Percentiles rank a stretch among this genome's conserved stretches.
Evolutionary conservation across 2,329 filamentous ascomycete species (phyloP).

Genomic region (Talaromyces verruculosus): DNA sequence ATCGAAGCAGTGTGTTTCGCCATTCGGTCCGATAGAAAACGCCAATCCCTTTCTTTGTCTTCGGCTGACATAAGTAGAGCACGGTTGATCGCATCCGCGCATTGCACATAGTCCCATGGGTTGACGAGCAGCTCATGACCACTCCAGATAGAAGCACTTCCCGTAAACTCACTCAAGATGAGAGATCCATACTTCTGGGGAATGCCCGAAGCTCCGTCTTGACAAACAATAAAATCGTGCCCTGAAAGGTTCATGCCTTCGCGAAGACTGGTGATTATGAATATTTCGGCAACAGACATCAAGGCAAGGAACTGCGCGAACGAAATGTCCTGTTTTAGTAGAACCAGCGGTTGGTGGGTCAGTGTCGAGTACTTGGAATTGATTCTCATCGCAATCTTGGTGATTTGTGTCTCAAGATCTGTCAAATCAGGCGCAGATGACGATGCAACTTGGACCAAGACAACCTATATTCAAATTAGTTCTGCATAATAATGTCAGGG

Average conservation of each 20-base stretch:
- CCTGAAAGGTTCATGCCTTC: conserved; percentile 96
- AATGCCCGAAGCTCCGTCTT: conserved; percentile 67
- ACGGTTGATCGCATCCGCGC: conserved; percentile 76
- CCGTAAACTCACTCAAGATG: conserved; percentile 91
- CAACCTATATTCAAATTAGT: conserved; percentile 54
- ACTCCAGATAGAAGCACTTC: conserved; percentile 79
- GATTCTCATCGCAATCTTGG: conserved; percentile 88
- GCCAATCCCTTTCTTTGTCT: conserved; percentile 73
- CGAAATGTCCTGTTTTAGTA: conserved; percentile 88
- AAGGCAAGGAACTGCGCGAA: conserved; percentile 91
- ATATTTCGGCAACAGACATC: conserved; percentile 78
- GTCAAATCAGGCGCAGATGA: conserved; percentile 81
- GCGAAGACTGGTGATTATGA: conserved; percentile 91
- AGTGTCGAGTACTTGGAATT: conserved; percentile 86
- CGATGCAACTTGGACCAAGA: conserved; percentile 81
- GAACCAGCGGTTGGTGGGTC: conserved; percentile 86
- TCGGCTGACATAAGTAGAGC: conserved; percentile 77
- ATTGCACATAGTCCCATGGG: conserved; percentile 89
- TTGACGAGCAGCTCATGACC: conserved; percentile 81
- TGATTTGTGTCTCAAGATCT: conserved; percentile 81
- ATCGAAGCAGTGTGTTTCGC: conserved; percentile 75
- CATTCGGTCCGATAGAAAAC: conserved; percentile 68
- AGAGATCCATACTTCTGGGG: conserved; percentile 80
- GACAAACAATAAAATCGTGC: conserved; percentile 88
- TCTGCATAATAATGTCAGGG: neutral